Conservation (phyloP, 2,329 filamentous ascomycete species). For the Hymenotorrendiella dingleyae region DNA sequence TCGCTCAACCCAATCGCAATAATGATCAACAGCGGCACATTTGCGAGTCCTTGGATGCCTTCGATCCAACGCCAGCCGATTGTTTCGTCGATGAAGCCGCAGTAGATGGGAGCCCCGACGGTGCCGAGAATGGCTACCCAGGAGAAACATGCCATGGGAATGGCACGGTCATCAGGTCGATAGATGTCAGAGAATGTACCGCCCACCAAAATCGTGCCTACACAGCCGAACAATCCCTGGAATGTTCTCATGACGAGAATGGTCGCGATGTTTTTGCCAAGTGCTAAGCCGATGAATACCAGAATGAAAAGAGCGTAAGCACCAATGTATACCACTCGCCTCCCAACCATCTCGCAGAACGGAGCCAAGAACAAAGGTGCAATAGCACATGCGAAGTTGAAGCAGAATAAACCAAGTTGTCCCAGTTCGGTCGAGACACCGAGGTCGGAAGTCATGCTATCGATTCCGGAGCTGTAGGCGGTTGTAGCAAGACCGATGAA, state of each 20-base stretch:
- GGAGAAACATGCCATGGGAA: conserved; percentile 81
- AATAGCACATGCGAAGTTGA: conserved; percentile 72
- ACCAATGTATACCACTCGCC: conserved; percentile 70
- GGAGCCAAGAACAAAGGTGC: conserved; percentile 83
- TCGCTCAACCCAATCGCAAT: conserved; percentile 72
- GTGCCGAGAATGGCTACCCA: conserved; percentile 72
- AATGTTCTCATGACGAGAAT: conserved; percentile 65
- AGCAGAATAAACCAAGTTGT: conserved; percentile 58
- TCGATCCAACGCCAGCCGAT: conserved; percentile 80
- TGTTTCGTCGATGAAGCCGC: conserved; percentile 50
- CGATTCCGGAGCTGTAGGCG: conserved; percentile 44
- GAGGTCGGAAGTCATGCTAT: conserved; percentile 40
- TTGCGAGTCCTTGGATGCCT: conserved; percentile 71
- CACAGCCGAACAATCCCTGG: conserved; percentile 63
- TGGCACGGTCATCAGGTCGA: conserved; percentile 68
- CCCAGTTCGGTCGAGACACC: conserved; percentile 37
- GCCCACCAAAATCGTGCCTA: conserved; percentile 72
- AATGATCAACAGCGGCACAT: conserved; percentile 54
- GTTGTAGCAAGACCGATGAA: conserved; percentile 50
- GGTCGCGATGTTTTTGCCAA: conserved; percentile 62
- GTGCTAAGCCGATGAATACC: conserved; percentile 56
- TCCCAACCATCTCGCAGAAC: conserved; percentile 79
- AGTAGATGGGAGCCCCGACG: conserved; percentile 61
- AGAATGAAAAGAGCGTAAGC: conserved; percentile 40
- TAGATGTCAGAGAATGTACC: conserved; percentile 85